Conservation (phyloP, 2,329 filamentous ascomycete genomes). For the Westerdykella ornata region DNA sequence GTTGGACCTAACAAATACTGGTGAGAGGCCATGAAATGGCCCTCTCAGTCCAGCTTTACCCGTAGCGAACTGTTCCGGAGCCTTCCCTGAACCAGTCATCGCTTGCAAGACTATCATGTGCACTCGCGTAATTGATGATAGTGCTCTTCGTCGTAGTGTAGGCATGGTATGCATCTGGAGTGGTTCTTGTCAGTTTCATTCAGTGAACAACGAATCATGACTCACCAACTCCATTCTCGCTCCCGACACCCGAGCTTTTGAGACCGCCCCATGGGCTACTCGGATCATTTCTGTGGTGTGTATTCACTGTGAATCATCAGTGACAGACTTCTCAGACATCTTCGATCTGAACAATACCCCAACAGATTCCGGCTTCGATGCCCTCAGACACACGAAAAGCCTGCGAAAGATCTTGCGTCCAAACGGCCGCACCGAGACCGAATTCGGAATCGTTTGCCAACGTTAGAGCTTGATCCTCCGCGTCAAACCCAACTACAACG, state of each 20-base stretch:
- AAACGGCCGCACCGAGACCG: conserved; percentile 47
- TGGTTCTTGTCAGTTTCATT: neutral
- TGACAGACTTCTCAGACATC: neutral
- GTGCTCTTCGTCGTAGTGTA: conserved; percentile 56
- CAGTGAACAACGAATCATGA: conserved; percentile 40
- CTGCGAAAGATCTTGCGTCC: conserved; percentile 46
- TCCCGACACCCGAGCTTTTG: conserved; percentile 58
- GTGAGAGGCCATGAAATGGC: no score
- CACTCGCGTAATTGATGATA: conserved; percentile 60
- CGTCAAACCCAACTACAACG: conserved; percentile 43
- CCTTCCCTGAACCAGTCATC: conserved; percentile 66
- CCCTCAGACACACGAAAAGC: conserved; percentile 43
- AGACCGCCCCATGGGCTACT: conserved; percentile 64
- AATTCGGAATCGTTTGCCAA: conserved; percentile 48
- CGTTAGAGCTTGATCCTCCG: conserved; percentile 43
- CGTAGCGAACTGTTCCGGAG: conserved; percentile 53
- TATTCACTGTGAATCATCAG: conserved; percentile 32
- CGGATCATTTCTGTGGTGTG: conserved; percentile 65
- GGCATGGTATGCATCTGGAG: conserved; percentile 37
- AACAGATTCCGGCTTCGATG: conserved; percentile 47
- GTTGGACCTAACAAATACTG: no score
- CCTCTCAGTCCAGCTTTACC: conserved; percentile 29
- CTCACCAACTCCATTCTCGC: conserved; percentile 64
- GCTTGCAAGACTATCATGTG: conserved; percentile 45
- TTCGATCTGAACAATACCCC: conserved; percentile 10